These are phyloP conservation scores for Recurvomyces mirabilis DNA, from an alignment of 495 filamentous ascomycete species.

Conservation along the genomic window DNA sequence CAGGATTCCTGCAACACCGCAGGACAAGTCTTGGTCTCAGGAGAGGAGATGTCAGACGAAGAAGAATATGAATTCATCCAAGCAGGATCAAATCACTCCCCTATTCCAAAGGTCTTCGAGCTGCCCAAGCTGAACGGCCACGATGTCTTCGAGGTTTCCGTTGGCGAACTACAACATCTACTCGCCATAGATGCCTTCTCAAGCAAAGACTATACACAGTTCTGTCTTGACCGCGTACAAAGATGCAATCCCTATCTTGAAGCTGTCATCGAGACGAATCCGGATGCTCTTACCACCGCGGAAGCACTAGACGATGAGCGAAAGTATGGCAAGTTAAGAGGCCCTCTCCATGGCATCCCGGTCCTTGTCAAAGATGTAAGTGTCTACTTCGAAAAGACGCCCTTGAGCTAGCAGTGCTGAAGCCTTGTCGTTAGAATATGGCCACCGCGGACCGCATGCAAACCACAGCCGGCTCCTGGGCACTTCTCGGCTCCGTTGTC, in stretches of 20 bases:
- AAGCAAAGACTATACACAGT: background rate
- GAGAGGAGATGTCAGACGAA: background rate
- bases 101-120: background rate
- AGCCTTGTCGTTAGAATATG: too few relatives aligned
- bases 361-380: conserved; percentile 15
- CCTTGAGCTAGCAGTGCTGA: too few relatives aligned
- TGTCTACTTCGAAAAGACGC: conserved; percentile 6
- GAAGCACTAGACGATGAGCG: conserved; percentile 9
- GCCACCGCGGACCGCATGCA: conserved; percentile 8
- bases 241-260: background rate
- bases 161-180: background rate
- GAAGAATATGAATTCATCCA: background rate
- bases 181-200: background rate
- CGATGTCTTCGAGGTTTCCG: background rate
- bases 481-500: conserved; percentile 36
- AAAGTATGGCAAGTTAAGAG: background rate
- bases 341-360: conserved; percentile 17
- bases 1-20: too few relatives aligned
- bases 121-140: background rate
- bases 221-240: background rate
- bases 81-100: background rate
- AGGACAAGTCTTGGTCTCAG: too few relatives aligned
- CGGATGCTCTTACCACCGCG: conserved; percentile 16
- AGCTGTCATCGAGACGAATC: conserved; percentile 8
- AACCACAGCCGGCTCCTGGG: conserved; percentile 16